Evolutionary conservation across 176 grass and related monocot species (phyloP), one percentile per base, ranked within the genome.

Genomic region (Urochloa ruziziensis): DNA sequence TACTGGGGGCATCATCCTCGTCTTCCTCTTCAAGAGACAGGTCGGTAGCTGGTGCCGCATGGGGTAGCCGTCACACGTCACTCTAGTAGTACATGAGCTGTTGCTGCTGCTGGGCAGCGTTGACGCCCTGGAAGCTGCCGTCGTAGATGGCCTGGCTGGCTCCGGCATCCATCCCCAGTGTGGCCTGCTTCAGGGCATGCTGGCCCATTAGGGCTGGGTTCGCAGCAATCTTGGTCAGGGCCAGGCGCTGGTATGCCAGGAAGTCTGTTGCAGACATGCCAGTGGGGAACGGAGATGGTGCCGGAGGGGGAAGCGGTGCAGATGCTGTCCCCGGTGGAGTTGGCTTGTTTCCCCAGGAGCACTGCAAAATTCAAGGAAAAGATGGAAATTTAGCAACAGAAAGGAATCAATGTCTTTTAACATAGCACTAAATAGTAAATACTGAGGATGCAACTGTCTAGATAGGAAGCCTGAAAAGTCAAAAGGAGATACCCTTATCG

Each of bases 301-400:
- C 95, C 3, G 92, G 95, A 75, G 95, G 92, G 1, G 95, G 95
- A 10, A 97, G 86, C 0, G 95, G 95, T 6, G 78, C 75, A 5
- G 95, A 97, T 32, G 83, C n/a, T n/a, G n/a, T n/a, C n/a, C n/a
- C n/a, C n/a, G n/a, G n/a, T n/a, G n/a, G n/a, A n/a, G n/a, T n/a
- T 32, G 96, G 93, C 73, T 98, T 98, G 91, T 89, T 98, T 76
- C 96, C 96, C 96, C 96, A 98, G 17, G 95, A 98, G 81, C 95
- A 98, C 95, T 98, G 77, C 69, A 83, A 46, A 40, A 79, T 29
- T 83, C 40, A 33, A 33, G 36, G 56, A 8, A 54, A 24, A 46
- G 36, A 69, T 34, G 13, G 47, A 11, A 43, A 82, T 29, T 77
- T 27, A 85, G 37, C 51, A 58, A 62, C 33, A 62, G 23, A 32